Base-by-base conservation (phyloP, 148 eudicot genomes). In the Fagopyrum homotropicum region DNA sequence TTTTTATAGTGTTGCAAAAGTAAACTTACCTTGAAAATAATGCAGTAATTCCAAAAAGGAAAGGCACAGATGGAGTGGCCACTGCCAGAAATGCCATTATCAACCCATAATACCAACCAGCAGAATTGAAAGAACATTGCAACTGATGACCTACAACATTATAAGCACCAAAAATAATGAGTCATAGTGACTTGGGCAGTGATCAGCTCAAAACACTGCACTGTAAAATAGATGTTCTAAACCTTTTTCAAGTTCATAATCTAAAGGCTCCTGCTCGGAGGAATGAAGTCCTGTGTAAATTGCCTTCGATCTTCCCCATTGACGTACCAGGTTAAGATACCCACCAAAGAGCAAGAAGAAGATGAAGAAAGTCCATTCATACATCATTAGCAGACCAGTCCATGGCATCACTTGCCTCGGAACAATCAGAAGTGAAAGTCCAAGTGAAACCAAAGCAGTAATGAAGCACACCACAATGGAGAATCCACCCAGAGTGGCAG, bases 321-420 rank as follows among this genome's bases (percentile, higher is more conserved):
- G 86, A 79, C 77, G 79, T 22, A 92, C 75, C 76, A 86, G 71
- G 48, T 83, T 84, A 78, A 95, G 79, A 81, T 90, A 95, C 72
- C 92, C 82, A 78, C 99, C 97, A 78, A 90, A 90, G 68, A 92
- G 75, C 50, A 92, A 45, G 78, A 90, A 86, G 86, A 90, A 92
- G 69, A 87, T 73, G 47, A 88, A 85, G 83, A 90, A 95, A 54
- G 96, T 89, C 99, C 96, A 92, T 78, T 95, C 97, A 26, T 90
- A 95, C 89, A 87, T 87, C 73, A 95, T 88, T 64, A 92, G 80
- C 78, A 95, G 75, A 51, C 99, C 99, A 45, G 97, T 95, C 97
- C 99, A 95, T 35, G 99, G 99, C 82, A 82, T 84, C 75, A 92
- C 92, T 90, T 95, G 99, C 35, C 90, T 84, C 72, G 99, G 99